Evolutionary conservation across 768 basidiomycete genomes (phyloP), one percentile per base, ranked within the genome.

Genomic region (Lentinus brumalis): DNA sequence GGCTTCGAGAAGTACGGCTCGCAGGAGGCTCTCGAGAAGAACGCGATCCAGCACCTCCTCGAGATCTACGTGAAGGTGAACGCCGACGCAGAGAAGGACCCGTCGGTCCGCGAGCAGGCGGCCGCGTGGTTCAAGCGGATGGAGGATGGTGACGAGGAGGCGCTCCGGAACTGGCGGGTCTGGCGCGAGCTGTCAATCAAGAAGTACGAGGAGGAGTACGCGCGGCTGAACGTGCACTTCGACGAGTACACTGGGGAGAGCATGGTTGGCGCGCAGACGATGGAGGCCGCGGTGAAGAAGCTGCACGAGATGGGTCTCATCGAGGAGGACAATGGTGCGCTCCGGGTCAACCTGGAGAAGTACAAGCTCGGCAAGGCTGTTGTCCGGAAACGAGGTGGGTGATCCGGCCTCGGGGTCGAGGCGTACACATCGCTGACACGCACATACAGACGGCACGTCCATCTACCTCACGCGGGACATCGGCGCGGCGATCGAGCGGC

Each of bases 401-500:
- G 21, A 49, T 16, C 35, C 15, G 6, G 21, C 45, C 31, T 51
- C n/a, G 52, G 26, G 18, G 2, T 59, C 15, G 29, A 3, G 21
- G 14, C 3, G 5, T 26, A 49, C 21, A 26, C 21, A 26, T 16
- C 6, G 35, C 35, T 44, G 5, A 26, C 46, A 26, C 21, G 29
- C 46, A 26, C 26, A 35, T 15, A 1, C 50, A 96, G 95, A 97
- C 63, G 95, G 95, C 16, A 95, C 94, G 9, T 92, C 92, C 0
- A 94, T 96, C 65, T 97, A 97, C 74, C 84, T 96, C 54, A 95
- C 93, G 9, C 93, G 96, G 50, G 96, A 99, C 74, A 94, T 99
- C 60, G 96, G 88, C 50, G 96, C 89, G 21, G 95, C 96, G 1
- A 87, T 90, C 65, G 92, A 98, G 75, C 90, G 96, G 57, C 92